These are phyloP conservation scores for Podila verticillata DNA, from an alignment of 192 early-diverging fungal genomes.

Conservation along the genomic window DNA sequence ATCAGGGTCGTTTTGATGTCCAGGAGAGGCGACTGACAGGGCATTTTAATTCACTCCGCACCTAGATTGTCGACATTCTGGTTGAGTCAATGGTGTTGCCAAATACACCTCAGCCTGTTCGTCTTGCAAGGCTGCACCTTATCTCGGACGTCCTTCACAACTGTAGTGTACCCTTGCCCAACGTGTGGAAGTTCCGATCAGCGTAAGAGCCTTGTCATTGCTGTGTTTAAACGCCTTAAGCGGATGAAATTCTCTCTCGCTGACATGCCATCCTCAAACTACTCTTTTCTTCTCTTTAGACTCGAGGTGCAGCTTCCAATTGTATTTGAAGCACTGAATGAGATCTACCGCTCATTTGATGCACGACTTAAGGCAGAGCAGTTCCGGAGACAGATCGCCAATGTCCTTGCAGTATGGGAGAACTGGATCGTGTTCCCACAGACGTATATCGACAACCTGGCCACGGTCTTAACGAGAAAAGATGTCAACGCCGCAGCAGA, in stretches of 20 bases:
- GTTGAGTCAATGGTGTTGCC: conserved; percentile 65
- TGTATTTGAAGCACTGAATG: conserved; percentile 77
- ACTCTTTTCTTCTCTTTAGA: neutral
- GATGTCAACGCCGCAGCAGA: neutral
- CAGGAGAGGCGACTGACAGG: too few species aligned
- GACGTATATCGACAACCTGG: conserved; percentile 67
- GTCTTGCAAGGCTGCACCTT: conserved; percentile 81
- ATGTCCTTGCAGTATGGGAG: conserved; percentile 85
- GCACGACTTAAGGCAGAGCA: conserved; percentile 85
- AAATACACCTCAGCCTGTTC: conserved; percentile 65
- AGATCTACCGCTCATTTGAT: conserved; percentile 72
- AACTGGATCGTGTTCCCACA: conserved; percentile 89
- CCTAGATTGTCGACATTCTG: conserved; percentile 73
- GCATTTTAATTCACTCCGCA: neutral
- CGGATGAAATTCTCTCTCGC: too few species aligned
- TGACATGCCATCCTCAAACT: neutral
- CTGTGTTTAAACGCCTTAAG: too few species aligned
- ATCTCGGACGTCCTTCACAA: conserved; percentile 95
- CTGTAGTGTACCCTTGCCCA: conserved; percentile 78
- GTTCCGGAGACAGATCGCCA: conserved; percentile 70
- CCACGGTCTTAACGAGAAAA: conserved; percentile 57
- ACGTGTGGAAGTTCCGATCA: conserved; percentile 87
- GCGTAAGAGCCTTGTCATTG: conserved; percentile 36
- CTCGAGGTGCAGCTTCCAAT: conserved; percentile 26
- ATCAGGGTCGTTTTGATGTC: neutral